phyloP scores from a whole-genome alignment of 2,329 filamentous ascomycete genomes.

The Verticillium isaacii region DNA sequence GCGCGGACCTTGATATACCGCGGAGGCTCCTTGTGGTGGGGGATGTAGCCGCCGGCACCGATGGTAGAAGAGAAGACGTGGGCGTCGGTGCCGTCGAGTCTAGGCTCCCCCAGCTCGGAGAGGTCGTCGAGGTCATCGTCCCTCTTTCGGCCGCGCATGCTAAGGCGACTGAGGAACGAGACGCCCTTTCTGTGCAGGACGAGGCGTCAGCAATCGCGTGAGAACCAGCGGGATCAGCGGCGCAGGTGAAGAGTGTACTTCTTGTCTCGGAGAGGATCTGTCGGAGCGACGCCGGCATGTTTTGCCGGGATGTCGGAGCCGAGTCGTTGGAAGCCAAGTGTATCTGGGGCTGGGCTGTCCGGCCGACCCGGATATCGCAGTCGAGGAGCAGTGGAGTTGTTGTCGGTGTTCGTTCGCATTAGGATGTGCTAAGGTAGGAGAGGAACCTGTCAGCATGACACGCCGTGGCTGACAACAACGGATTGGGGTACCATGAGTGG shows the following conservation, averaged over 20 bases:
- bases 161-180: conserved; percentile 81
- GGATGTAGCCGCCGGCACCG: conserved; percentile 66
- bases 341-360: conserved; percentile 45
- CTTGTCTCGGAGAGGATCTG: conserved; percentile 54
- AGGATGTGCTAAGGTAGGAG: conserved; percentile 48
- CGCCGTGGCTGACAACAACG: not conserved
- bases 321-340: conserved; percentile 23
- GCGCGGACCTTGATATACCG: conserved; percentile 83
- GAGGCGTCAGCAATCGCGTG: not conserved
- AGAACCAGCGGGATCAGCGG: not conserved
- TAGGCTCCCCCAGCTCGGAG: conserved; percentile 63
- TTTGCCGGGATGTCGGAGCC: conserved; percentile 37
- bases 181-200: conserved; percentile 64
- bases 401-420: conserved; percentile 61
- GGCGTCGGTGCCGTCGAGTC: conserved; percentile 77
- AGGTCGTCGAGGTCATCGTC: conserved; percentile 57
- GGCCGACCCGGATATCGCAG: conserved; percentile 46
- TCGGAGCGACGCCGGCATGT: conserved; percentile 25
- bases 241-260: conserved; percentile 44
- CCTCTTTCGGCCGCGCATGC: conserved; percentile 73
- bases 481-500: not conserved
- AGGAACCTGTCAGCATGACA: not conserved
- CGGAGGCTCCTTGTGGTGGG: conserved; percentile 81
- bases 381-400: conserved; percentile 46
- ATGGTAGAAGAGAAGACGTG: conserved; percentile 75